Evolutionary conservation across 2,329 filamentous ascomycete species (phyloP).

Genomic region (Huntiella savannae): DNA sequence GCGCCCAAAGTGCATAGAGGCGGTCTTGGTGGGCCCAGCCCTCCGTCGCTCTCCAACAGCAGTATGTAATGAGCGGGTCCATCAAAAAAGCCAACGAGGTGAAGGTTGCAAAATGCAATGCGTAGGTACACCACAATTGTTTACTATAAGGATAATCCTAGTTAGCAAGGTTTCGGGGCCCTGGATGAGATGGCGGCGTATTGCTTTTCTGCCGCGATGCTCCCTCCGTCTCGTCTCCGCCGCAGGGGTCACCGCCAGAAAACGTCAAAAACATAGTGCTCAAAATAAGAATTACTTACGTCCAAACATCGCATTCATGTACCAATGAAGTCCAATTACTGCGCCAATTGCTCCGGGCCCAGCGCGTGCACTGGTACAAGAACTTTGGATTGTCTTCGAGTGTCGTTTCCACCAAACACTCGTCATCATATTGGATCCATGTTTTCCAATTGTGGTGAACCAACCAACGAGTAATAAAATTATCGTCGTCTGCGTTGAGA

Average conservation of each 20-base stretch:
- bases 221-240: no score
- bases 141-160: slow-evolving; percentile 33
- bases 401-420: slow-evolving; percentile 83
- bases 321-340: slow-evolving; percentile 87
- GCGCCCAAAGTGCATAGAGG: slow-evolving; percentile 35
- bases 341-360: slow-evolving; percentile 95
- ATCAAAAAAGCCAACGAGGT: slow-evolving; percentile 69
- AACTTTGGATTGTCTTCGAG: slow-evolving; percentile 79
- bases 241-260: neutral
- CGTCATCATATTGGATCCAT: slow-evolving; percentile 80
- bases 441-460: slow-evolving; percentile 86
- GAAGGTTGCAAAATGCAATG: slow-evolving; percentile 79
- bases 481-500: slow-evolving; percentile 92
- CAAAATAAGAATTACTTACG: slow-evolving; percentile 39
- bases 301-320: slow-evolving; percentile 66
- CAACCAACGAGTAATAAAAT: slow-evolving; percentile 93
- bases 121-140: slow-evolving; percentile 86
- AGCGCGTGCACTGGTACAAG: slow-evolving; percentile 79
- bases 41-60: slow-evolving; percentile 49
- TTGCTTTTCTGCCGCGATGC: no score
- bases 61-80: slow-evolving; percentile 53
- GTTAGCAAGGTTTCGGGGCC: no score
- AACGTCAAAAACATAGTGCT: neutral
- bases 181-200: no score
- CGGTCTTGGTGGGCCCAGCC: slow-evolving; percentile 34